These are phyloP conservation scores for Thermomyces lanuginosus DNA, from an alignment of 2,329 filamentous ascomycete species.

Conservation along the genomic window DNA sequence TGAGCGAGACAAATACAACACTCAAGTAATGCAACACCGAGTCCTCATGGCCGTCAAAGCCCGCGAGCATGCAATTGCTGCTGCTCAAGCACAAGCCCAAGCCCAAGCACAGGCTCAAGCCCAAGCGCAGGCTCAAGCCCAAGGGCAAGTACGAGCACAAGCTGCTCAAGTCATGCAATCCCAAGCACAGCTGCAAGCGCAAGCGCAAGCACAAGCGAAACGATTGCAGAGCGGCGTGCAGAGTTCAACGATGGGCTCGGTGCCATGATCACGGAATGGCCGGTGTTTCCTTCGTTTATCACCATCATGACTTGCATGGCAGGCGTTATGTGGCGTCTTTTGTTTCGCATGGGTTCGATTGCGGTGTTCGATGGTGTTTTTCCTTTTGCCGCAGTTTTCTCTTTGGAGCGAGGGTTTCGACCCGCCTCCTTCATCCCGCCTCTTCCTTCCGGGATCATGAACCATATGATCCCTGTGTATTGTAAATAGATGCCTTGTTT, in stretches of 20 bases:
- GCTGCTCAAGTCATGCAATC: conserved; percentile 16
- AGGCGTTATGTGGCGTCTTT: conserved; percentile 15
- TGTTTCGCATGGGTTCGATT: too few relatives aligned
- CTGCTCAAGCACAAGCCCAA: conserved; percentile 28
- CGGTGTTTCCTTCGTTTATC: conserved; percentile 14
- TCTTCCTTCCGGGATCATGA: too few relatives aligned
- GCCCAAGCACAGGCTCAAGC: conserved; percentile 25
- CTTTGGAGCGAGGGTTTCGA: too few relatives aligned
- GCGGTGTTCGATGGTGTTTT: too few relatives aligned
- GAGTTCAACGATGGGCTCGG: conserved; percentile 13
- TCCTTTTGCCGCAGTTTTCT: too few relatives aligned
- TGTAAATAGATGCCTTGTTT: too few relatives aligned
- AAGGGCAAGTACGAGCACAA: too few relatives aligned
- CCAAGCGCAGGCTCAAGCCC: conserved; percentile 15
- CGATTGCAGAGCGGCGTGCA: conserved; percentile 22
- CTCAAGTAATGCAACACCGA: conserved; percentile 41
- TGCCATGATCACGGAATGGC: conserved; percentile 14
- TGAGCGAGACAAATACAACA: conserved; percentile 53
- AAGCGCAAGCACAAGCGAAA: too few relatives aligned
- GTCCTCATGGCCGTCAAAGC: conserved; percentile 32
- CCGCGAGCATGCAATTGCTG: conserved; percentile 26
- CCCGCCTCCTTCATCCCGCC: too few relatives aligned
- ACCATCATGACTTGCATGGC: conserved; percentile 15
- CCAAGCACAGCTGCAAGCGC: conserved; percentile 21
- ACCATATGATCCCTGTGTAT: too few relatives aligned